These are phyloP conservation scores for Acacia melanoxylon DNA, from an alignment of 306 rosid genomes.

Conservation along the genomic window DNA sequence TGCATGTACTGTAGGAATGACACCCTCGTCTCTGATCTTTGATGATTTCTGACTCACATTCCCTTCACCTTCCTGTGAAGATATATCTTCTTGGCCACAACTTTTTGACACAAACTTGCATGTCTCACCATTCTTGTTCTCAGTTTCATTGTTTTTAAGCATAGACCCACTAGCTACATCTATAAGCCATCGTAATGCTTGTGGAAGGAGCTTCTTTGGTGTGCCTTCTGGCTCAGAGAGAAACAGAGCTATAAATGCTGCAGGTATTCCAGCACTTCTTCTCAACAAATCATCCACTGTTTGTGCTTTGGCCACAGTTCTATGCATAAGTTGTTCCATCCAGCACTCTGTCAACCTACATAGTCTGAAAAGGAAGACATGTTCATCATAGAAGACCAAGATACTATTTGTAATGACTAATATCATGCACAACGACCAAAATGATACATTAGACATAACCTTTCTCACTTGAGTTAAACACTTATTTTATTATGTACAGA, in stretches of 20 bases:
- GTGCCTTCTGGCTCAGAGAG: slow-evolving; percentile 99
- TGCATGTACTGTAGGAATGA: slow-evolving; percentile 94
- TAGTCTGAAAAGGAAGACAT: slow-evolving; percentile 56
- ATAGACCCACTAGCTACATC: slow-evolving; percentile 73
- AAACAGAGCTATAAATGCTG: slow-evolving; percentile 87
- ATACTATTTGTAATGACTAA: neutral
- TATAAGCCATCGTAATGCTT: slow-evolving; percentile 87
- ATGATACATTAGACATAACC: neutral
- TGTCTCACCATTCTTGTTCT: slow-evolving; percentile 40
- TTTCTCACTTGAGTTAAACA: slow-evolving; percentile 22
- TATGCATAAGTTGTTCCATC: slow-evolving; percentile 97
- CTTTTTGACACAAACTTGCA: slow-evolving; percentile 34
- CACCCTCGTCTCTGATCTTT: slow-evolving; percentile 92
- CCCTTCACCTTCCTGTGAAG: slow-evolving; percentile 39
- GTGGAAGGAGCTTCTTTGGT: slow-evolving; percentile 94
- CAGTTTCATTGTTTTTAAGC: slow-evolving; percentile 49
- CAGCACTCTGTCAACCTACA: slow-evolving; percentile 87
- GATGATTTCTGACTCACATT: slow-evolving; percentile 49
- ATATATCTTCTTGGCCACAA: slow-evolving; percentile 35
- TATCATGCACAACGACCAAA: slow-evolving; percentile 11
- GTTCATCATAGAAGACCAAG: slow-evolving; percentile 26
- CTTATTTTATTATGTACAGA: slow-evolving; percentile 4
- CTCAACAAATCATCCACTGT: slow-evolving; percentile 87
- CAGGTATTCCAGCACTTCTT: slow-evolving; percentile 99
- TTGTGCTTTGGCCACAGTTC: slow-evolving; percentile 87